Percentiles rank a stretch among this genome's conserved stretches.
These are phyloP conservation scores for Diplodia sapinea DNA, from an alignment of 2,329 filamentous ascomycete genomes.

Conservation along the genomic window DNA sequence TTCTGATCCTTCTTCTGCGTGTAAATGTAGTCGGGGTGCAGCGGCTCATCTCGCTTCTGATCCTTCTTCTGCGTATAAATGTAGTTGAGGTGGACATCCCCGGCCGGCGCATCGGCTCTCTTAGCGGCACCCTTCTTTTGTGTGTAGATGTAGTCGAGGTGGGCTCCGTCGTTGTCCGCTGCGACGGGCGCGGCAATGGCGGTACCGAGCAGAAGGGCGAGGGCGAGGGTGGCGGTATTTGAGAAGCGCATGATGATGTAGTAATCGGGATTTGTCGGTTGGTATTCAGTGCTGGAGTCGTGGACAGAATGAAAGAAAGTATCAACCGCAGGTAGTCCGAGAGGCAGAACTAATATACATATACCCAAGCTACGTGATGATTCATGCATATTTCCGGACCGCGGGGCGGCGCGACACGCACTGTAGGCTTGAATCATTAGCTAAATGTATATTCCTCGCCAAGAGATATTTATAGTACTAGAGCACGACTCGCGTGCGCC, in stretches of 20 bases:
- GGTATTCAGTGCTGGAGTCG: not conserved
- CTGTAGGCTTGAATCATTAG: not conserved
- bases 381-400: not conserved
- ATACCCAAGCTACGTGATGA: not conserved
- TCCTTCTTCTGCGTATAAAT: not conserved
- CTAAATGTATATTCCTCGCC: not conserved
- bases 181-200: not conserved
- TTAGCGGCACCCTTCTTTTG: not conserved
- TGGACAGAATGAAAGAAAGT: not conserved
- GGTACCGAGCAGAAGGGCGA: not conserved
- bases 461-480: not conserved
- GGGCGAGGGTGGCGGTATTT: not conserved
- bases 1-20: not conserved
- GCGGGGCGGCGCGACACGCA: no score
- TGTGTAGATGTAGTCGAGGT: not conserved
- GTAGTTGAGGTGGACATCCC: not conserved
- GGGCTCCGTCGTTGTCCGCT: not conserved
- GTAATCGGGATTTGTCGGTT: not conserved
- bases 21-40: not conserved
- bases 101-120: no score
- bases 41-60: not conserved
- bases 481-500: not conserved
- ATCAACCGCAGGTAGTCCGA: not conserved
- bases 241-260: not conserved
- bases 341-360: not conserved